These are phyloP conservation scores for Henckelia pumila DNA, from an alignment of 257 asterid species.

Conservation along the genomic window DNA sequence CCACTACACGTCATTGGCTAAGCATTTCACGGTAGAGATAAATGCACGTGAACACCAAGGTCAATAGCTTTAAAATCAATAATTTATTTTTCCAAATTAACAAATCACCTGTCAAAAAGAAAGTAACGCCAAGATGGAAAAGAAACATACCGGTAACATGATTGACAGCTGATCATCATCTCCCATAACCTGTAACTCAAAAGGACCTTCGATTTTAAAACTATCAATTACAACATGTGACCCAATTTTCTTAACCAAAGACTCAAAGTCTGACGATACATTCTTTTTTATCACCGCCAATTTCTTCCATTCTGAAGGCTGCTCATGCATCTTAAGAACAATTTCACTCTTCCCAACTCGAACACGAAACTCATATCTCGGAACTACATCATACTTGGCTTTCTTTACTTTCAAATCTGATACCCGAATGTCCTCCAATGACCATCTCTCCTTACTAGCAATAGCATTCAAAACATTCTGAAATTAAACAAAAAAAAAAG, in stretches of 20 bases:
- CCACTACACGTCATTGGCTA: neutral
- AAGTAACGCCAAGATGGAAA: neutral
- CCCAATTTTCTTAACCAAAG: conserved; percentile 42
- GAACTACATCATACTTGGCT: conserved; percentile 39
- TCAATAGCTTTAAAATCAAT: neutral
- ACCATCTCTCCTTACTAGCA: conserved; percentile 60
- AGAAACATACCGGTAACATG: conserved; percentile 53
- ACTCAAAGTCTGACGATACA: conserved; percentile 44
- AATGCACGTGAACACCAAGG: conserved; percentile 1
- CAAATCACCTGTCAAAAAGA: neutral
- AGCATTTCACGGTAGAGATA: neutral
- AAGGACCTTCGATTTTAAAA: conserved; percentile 67
- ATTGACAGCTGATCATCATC: conserved; percentile 48
- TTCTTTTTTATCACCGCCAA: conserved; percentile 28
- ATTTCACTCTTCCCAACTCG: conserved; percentile 48
- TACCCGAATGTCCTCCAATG: conserved; percentile 50
- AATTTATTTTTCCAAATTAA: neutral
- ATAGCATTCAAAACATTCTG: conserved; percentile 59
- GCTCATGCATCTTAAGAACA: conserved; percentile 53
- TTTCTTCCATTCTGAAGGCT: conserved; percentile 53
- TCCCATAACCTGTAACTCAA: conserved; percentile 51
- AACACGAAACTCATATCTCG: conserved; percentile 46
- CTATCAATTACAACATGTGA: conserved; percentile 44
- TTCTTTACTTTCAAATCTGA: conserved; percentile 51
- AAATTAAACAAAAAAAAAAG: neutral